Evolutionary conservation across 495 filamentous ascomycete genomes (phyloP).

Genomic region (Neurospora sublineolata): DNA sequence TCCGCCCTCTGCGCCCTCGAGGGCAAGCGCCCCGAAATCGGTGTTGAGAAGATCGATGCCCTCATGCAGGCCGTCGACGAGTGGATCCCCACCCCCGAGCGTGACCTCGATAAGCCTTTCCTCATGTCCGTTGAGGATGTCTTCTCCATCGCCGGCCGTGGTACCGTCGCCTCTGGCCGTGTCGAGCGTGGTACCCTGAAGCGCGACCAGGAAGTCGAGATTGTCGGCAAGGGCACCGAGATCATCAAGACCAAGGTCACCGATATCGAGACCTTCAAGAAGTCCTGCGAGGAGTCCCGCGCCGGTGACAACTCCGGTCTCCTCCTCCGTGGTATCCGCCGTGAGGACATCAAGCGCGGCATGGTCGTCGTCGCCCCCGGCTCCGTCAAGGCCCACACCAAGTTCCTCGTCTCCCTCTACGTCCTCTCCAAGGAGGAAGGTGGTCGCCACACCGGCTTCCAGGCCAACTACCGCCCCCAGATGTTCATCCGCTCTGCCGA

Average conservation of each 20-base stretch:
- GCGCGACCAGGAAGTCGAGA: conserved; percentile 85
- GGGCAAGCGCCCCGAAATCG: conserved; percentile 74
- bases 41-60: conserved; percentile 71
- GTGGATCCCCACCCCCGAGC: conserved; percentile 91
- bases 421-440: conserved; percentile 95
- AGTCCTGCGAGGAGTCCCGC: conserved; percentile 84
- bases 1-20: conserved; percentile 96
- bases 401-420: conserved; percentile 93
- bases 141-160: conserved; percentile 95
- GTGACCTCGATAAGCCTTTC: conserved; percentile 92
- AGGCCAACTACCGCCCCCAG: conserved; percentile 88
- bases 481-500: conserved; percentile 91
- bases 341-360: conserved; percentile 85
- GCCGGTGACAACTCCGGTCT: conserved; percentile 99
- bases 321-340: conserved; percentile 83
- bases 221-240: conserved; percentile 66
- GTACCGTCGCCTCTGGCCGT: conserved; percentile 91
- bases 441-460: conserved; percentile 89
- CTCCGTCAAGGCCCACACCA: conserved; percentile 63
- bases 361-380: conserved; percentile 84
- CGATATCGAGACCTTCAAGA: conserved; percentile 99
- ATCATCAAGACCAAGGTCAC: conserved; percentile 97
- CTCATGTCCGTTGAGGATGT: conserved; percentile 97
- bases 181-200: conserved; percentile 91
- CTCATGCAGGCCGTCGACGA: conserved; percentile 82